phyloP scores from a whole-genome alignment of 2,329 filamentous ascomycete genomes.

The Pyricularia pennisetigena region DNA sequence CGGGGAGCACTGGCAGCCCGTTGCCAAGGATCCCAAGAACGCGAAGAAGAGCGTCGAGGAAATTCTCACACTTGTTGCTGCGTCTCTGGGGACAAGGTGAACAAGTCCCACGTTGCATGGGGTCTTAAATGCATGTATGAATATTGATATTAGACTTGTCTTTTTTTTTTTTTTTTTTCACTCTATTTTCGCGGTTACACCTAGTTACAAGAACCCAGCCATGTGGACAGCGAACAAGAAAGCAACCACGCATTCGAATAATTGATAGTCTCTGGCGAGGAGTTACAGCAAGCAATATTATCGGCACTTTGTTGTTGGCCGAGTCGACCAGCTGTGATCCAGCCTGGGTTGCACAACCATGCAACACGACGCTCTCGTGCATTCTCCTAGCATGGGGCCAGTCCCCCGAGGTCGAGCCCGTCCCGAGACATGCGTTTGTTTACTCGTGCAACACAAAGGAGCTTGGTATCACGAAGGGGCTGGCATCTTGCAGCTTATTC shows the following conservation, averaged over 20 bases:
- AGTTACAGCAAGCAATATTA: not conserved
- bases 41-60: conserved; percentile 68
- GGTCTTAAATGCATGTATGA: not conserved
- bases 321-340: not conserved
- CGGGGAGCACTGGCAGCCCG: conserved; percentile 81
- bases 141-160: not conserved
- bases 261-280: not conserved
- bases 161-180: not conserved
- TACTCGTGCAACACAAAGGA: not conserved
- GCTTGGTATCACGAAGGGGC: not conserved
- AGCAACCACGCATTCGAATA: not conserved
- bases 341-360: not conserved
- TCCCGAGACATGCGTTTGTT: not conserved
- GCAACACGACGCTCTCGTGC: not conserved
- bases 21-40: conserved; percentile 81
- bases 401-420: not conserved
- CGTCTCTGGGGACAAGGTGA: conserved; percentile 16
- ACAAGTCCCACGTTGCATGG: not conserved
- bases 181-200: not conserved
- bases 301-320: not conserved
- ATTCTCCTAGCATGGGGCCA: not conserved
- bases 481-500: not conserved
- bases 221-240: not conserved
- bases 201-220: not conserved
- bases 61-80: conserved; percentile 69